Base-by-base conservation (phyloP, 345 rosid species). In the Toxicodendron radicans region DNA sequence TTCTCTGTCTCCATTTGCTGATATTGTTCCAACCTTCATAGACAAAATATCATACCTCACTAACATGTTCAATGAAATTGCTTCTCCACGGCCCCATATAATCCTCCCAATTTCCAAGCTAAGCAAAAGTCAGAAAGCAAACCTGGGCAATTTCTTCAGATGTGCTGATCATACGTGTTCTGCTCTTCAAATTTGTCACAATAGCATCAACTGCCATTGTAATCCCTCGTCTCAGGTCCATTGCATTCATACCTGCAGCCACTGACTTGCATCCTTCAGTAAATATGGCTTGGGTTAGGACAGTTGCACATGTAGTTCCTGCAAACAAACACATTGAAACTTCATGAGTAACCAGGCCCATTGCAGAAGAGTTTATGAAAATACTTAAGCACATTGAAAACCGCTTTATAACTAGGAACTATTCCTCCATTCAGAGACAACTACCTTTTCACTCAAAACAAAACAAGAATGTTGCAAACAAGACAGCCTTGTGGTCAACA, bases 1-100 rank as follows among this genome's bases (percentile, higher is more conserved):
- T 69, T 84, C 82, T 33, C 85, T 80, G 54, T 84, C 89, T 41
- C 89, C 89, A 80, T 84, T 86, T 27, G 89, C 84, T 12, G 89
- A 84, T 68, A 84, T 84, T 5, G 89, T 86, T 21, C 86, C 89
- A 71, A 86, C 87, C 82, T 86, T 38, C 32, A 17, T 11, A 16
- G 1, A 13, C 12, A 73, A 63, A 63, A 16, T 3, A 49, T 4
- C 54, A 57, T 45, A 71, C 64, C 41, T 71, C 57, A 58, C 43
- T 21, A 41, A 68, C 21, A 2, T 49, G 49, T 24, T 3, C 9
- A 9, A 53, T 7, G 14, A 23, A 9, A 62, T 21, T 5, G 43
- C 57, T 52, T 51, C 16, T 23, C 33, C 38, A 35, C 4, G 24
- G 62, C 24, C 32, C 32, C 64, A 30, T 8, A 59, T 9, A 17